Conservation (phyloP, 352 stramenopile genomes). For the Phytophthora litchii region DNA sequence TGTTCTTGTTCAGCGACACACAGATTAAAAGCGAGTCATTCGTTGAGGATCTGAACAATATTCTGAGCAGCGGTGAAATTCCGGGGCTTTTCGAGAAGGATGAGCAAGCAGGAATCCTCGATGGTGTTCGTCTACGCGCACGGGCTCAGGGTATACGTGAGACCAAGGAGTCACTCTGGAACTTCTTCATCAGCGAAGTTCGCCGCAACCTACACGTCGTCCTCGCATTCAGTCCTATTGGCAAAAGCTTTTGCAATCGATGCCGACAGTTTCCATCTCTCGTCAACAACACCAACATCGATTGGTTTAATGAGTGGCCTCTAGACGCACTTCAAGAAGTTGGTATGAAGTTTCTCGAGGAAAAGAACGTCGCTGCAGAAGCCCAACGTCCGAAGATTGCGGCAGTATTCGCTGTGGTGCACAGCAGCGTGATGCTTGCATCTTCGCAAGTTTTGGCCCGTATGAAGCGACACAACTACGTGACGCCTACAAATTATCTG, state of each 20-base stretch:
- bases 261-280: slow-evolving; percentile 93
- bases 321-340: slow-evolving; percentile 92
- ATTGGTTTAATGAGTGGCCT: slow-evolving; percentile 95
- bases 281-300: slow-evolving; percentile 95
- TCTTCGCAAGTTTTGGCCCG: slow-evolving; percentile 85
- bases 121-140: slow-evolving; percentile 76
- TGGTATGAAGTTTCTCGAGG: slow-evolving; percentile 92
- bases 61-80: slow-evolving; percentile 92
- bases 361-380: slow-evolving; percentile 82
- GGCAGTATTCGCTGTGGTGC: slow-evolving; percentile 88
- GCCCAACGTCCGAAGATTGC: slow-evolving; percentile 84
- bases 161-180: slow-evolving; percentile 90
- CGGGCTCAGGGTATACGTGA: slow-evolving; percentile 83
- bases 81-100: slow-evolving; percentile 93
- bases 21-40: slow-evolving; percentile 95
- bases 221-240: slow-evolving; percentile 93
- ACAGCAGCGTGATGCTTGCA: slow-evolving; percentile 85
- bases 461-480: slow-evolving; percentile 95
- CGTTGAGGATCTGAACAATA: slow-evolving; percentile 94
- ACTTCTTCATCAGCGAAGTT: slow-evolving; percentile 93
- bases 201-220: slow-evolving; percentile 92
- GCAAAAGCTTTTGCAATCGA: slow-evolving; percentile 83
- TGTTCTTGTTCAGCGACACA: slow-evolving; percentile 95
- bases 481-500: slow-evolving; percentile 94
- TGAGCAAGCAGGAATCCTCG: slow-evolving; percentile 85